A percentile compares a stretch with the other conserved stretches of the same genome.
phyloP scores from a whole-genome alignment of 148 eudicot genomes.

The Vaccinium darrowii region DNA sequence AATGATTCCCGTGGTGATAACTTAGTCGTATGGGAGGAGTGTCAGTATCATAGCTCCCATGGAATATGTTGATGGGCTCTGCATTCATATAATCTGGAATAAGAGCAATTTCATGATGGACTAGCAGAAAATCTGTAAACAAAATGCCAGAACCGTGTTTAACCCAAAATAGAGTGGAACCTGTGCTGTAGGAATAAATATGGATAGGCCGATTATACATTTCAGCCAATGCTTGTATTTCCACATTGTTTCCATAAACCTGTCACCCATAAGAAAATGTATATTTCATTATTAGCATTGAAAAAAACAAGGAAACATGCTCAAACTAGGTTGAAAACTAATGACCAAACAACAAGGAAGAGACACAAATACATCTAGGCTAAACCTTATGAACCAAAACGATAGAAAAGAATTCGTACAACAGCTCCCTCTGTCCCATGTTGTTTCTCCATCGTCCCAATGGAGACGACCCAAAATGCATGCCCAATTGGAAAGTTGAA shows the following conservation, averaged over 20 bases:
- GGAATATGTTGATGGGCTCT: conserved; percentile 97
- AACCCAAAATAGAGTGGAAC: conserved; percentile 28
- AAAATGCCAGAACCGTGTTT: neutral
- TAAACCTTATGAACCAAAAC: neutral
- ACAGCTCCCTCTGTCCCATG: neutral
- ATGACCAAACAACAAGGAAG: neutral
- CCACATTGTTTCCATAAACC: conserved; percentile 98
- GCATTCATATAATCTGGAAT: conserved; percentile 15
- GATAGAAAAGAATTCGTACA: neutral
- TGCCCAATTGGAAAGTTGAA: neutral
- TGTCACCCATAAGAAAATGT: conserved; percentile 26
- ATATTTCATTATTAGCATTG: neutral
- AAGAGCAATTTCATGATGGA: neutral
- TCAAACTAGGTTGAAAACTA: neutral
- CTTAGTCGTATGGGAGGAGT: conserved; percentile 88
- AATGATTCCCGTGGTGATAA: conserved; percentile 93
- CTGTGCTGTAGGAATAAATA: conserved; percentile 92
- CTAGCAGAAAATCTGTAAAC: neutral
- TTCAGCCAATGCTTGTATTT: conserved; percentile 90
- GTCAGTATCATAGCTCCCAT: conserved; percentile 83
- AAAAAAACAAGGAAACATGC: neutral
- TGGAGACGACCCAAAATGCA: neutral
- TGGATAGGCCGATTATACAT: conserved; percentile 99
- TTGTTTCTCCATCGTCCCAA: neutral
- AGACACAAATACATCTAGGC: neutral